Evolutionary conservation across 2,329 filamentous ascomycete genomes (phyloP), one percentile per base, ranked within the genome.

Genomic region (Colletotrichum endophyticum): DNA sequence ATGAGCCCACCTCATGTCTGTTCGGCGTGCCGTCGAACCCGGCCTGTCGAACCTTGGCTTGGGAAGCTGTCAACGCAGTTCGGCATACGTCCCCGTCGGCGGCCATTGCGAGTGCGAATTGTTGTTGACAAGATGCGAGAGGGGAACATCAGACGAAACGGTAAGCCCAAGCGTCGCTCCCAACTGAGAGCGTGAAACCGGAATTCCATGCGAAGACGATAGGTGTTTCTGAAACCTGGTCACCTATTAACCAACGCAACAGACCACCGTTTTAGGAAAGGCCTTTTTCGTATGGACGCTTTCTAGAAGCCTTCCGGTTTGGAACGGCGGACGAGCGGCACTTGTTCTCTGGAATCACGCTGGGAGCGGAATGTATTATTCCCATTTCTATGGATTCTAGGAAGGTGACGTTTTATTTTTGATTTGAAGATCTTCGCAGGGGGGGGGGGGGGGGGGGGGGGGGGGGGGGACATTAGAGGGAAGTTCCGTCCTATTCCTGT

Each of bases 191-290:
- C 39, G 70, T 76, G 74, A 76, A 76, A 76, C 74, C 74, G 74
- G 74, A 76, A 76, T 67, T 70, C 74, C 22, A 76, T 76, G 74
- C 70, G 74, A 76, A 73, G 70, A 73, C 74, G 30, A 66, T 32
- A 34, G 59, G 64, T 36, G 64, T 76, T 73, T 76, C 70, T 66
- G 70, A 76, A 76, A 76, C 73, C 72, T 25, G 28, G 63, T 63
- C 70, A 64, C 7, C 63, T 49, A 44, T 59, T 11, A 56, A n/a
- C 62, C 44, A 8, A 53, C 74, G 70, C 64, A 73, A 70, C 44
- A 66, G 44, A 61, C 30, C 28, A 66, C 59, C 49, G 13, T 5
- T 70, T 61, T 59, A 39, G 74, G 74, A 22, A 32, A 73, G 70
- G 74, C 59, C 63, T 16, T 8, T 4, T n/a, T 69, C 22, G 13